phyloP scores from a whole-genome alignment of 2,329 filamentous ascomycete species.

The Exophiala sideris region DNA sequence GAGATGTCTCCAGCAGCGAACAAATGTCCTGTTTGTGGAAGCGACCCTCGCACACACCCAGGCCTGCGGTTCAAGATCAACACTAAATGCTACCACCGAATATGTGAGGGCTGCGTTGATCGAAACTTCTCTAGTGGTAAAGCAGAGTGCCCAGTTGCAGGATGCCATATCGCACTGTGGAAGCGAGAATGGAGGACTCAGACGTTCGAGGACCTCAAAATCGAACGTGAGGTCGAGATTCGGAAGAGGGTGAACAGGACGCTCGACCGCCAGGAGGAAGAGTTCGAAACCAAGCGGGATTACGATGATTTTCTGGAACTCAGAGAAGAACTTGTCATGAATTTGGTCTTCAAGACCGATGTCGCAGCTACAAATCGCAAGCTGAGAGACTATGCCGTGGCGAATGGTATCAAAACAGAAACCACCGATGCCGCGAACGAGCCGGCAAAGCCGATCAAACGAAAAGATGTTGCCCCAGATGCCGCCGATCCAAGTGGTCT shows the following conservation, averaged over 20 bases:
- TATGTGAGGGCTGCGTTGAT: slow-evolving; percentile 95
- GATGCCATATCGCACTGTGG: slow-evolving; percentile 75
- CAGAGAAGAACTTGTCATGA: slow-evolving; percentile 85
- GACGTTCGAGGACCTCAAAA: slow-evolving; percentile 81
- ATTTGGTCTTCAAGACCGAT: slow-evolving; percentile 71
- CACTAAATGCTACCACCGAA: slow-evolving; percentile 97
- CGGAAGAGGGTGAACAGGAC: slow-evolving; percentile 68
- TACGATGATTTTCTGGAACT: slow-evolving; percentile 95
- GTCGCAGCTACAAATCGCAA: slow-evolving; percentile 60
- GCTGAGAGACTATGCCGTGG: slow-evolving; percentile 67
- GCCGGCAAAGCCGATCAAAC: slow-evolving; percentile 53
- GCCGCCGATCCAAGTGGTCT: slow-evolving; percentile 41
- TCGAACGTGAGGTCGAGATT: slow-evolving; percentile 94
- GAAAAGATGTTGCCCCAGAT: slow-evolving; percentile 17
- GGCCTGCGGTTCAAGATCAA: slow-evolving; percentile 96
- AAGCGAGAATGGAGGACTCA: slow-evolving; percentile 70
- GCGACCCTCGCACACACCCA: slow-evolving; percentile 88
- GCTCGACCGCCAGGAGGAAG: slow-evolving; percentile 86
- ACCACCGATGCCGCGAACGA: slow-evolving; percentile 68
- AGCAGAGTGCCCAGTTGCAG: slow-evolving; percentile 85
- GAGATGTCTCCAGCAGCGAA: slow-evolving; percentile 9
- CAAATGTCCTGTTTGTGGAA: slow-evolving; percentile 90
- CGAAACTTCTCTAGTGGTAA: slow-evolving; percentile 91
- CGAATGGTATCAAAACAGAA: slow-evolving; percentile 63
- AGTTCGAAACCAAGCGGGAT: slow-evolving; percentile 78